Base-by-base conservation (phyloP, 768 basidiomycete genomes). In the Lactarius quietus region DNA sequence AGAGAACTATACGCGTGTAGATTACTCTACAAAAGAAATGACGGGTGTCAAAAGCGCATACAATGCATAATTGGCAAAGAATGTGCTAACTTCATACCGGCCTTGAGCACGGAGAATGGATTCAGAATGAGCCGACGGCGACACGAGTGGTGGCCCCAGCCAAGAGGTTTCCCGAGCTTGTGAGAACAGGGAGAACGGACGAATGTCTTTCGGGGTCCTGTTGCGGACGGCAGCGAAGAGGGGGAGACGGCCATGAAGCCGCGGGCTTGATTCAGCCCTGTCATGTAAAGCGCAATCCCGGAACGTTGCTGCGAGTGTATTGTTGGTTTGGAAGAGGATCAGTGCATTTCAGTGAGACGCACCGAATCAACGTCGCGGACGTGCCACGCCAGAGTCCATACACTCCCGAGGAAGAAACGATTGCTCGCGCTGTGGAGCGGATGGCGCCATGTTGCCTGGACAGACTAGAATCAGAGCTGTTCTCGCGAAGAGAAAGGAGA, bases 271-370 rank as follows among this genome's bases (percentile, higher is more conserved):
- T 89, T 93, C 56, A 98, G 79, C 51, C 86, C 80, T 4, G 95
- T 93, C 80, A 97, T 90, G 78, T 98, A 98, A 57, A 95, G 75
- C 3, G 95, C 93, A 23, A 97, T 90, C 5, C 95, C 95, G 95
- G 95, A 5, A 97, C 86, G 72, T 96, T 97, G 63, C 95, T 95
- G 67, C 38, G 18, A 6, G 53, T 18, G 18, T 54, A 12, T 6
- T 31, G 18, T 18, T 26, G 3, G n/a, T n/a, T 45, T 9, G 10
- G 20, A 26, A 51, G 3, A 9, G 14, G 1, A 23, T n/a, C 5
- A 15, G 39, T 41, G 33, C 20, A 18, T 51, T 57, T 31, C 14
- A 63, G 43, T 6, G 26, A 45, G n/a, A 64, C 76, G 26, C 69
- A 85, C 93, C 94, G 81, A 23, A 84, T 75, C 15, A 97, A 78